These are phyloP conservation scores for Candida neerlandica DNA, from an alignment of 1,139 yeast species.

Conservation along the genomic window DNA sequence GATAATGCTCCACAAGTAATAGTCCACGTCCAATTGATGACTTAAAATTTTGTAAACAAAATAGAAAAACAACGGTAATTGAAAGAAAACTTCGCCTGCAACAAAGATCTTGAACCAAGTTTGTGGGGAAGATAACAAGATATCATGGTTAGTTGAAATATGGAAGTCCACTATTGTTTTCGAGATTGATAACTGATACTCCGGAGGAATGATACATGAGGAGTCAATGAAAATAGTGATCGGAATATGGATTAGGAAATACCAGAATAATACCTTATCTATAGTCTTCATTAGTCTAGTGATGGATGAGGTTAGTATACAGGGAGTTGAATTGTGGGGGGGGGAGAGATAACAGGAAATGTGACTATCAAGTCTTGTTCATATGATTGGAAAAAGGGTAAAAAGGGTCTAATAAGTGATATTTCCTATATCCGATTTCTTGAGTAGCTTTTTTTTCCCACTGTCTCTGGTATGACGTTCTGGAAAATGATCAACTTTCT, in stretches of 20 bases:
- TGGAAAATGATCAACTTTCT: no score
- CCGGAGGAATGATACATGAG: slow-evolving; percentile 62
- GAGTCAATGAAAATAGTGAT: slow-evolving; percentile 78
- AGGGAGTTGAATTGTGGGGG: not conserved
- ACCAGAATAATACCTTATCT: slow-evolving; percentile 54
- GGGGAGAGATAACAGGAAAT: no score
- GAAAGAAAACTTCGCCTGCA: slow-evolving; percentile 68
- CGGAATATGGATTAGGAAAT: slow-evolving; percentile 63
- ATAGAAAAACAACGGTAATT: slow-evolving; percentile 71
- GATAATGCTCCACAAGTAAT: slow-evolving; percentile 51
- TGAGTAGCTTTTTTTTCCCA: no score
- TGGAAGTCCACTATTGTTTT: slow-evolving; percentile 56
- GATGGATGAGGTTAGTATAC: slow-evolving; percentile 12
- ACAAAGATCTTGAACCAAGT: slow-evolving; percentile 78
- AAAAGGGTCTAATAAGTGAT: no score
- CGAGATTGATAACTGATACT: slow-evolving; percentile 53
- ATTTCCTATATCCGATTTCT: no score
- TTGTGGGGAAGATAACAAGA: slow-evolving; percentile 55
- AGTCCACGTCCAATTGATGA: slow-evolving; percentile 30
- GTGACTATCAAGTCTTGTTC: no score
- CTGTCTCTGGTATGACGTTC: not conserved
- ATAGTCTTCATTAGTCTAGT: no score
- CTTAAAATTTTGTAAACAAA: slow-evolving; percentile 29
- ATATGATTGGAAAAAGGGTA: no score
- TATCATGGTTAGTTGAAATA: slow-evolving; percentile 64